These are phyloP conservation scores for Cryptococcus deneoformans DNA, from an alignment of 1,284 basidiomycete genomes.

Conservation along the genomic window DNA sequence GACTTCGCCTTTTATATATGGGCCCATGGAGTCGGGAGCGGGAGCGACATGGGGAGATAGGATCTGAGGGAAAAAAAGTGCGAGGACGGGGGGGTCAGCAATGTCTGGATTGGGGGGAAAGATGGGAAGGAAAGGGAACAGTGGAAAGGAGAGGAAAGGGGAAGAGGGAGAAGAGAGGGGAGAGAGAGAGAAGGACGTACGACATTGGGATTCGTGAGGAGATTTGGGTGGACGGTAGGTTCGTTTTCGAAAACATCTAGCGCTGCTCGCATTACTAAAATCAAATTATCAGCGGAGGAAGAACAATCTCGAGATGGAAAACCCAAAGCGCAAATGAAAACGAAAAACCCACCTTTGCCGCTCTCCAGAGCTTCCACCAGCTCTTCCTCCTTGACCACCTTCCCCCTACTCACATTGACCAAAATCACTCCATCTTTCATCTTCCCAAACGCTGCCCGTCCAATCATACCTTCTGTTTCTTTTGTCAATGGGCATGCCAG, in stretches of 20 bases:
- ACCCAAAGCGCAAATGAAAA: not conserved
- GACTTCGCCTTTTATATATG: slow-evolving; percentile 20
- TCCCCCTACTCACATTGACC: slow-evolving; percentile 28
- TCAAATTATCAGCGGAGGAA: too few relatives aligned
- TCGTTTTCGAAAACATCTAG: slow-evolving; percentile 34
- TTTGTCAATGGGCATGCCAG: slow-evolving; percentile 25
- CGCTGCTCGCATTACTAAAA: slow-evolving; percentile 25
- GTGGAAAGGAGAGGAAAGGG: too few relatives aligned
- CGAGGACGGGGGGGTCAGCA: too few relatives aligned
- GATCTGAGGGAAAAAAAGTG: not conserved
- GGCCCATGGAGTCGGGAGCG: slow-evolving; percentile 15
- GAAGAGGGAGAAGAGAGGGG: not conserved
- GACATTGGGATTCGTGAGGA: slow-evolving; percentile 23
- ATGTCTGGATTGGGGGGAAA: not conserved
- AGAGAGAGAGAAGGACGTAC: slow-evolving; percentile 13
- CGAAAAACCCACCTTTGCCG: slow-evolving; percentile 21
- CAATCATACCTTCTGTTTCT: slow-evolving; percentile 18
- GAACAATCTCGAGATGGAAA: not conserved
- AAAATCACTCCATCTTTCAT: slow-evolving; percentile 27
- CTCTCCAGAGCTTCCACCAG: slow-evolving; percentile 27
- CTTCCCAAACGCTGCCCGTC: slow-evolving; percentile 10
- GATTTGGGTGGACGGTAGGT: slow-evolving; percentile 26
- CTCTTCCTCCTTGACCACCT: slow-evolving; percentile 20
- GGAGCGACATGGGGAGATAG: slow-evolving; percentile 6
- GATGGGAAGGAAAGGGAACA: not conserved